These are phyloP conservation scores for Zangia roseola DNA, from an alignment of 768 basidiomycete genomes.

Conservation along the genomic window DNA sequence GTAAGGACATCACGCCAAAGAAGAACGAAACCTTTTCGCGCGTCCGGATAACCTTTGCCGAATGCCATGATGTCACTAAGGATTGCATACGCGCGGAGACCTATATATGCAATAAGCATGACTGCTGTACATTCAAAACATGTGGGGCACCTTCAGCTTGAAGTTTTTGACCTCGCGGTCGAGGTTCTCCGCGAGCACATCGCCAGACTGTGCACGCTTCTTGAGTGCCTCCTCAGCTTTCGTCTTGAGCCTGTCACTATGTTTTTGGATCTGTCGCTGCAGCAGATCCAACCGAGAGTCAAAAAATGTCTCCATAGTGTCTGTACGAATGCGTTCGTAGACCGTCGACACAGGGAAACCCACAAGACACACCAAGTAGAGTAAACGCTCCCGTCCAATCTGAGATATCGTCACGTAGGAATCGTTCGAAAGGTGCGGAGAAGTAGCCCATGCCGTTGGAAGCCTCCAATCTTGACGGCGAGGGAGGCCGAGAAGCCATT, in stretches of 20 bases:
- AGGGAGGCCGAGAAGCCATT: constrained; percentile 40
- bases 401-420: constrained; percentile 68
- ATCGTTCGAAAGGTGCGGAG: constrained; percentile 69
- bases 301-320: constrained; percentile 93
- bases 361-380: constrained; percentile 60
- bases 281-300: constrained; percentile 85
- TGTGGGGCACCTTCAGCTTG: constrained; percentile 68
- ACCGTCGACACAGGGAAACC: background rate
- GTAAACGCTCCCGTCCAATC: constrained; percentile 85
- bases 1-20: constrained; percentile 87
- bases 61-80: constrained; percentile 87
- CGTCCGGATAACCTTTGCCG: constrained; percentile 81
- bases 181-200: constrained; percentile 69
- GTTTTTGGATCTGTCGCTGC: constrained; percentile 83
- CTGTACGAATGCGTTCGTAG: constrained; percentile 38
- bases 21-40: constrained; percentile 90
- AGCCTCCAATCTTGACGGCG: constrained; percentile 35
- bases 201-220: constrained; percentile 53
- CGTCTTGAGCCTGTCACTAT: constrained; percentile 78
- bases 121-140: background rate
- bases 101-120: constrained; percentile 39
- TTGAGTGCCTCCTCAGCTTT: constrained; percentile 82
- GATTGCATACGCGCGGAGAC: constrained; percentile 76
- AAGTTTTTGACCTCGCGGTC: constrained; percentile 86
- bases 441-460: constrained; percentile 51